A percentile compares a stretch with the other conserved stretches of the same genome.
These are phyloP conservation scores for Besnoitia besnoiti DNA, from an alignment of 169 alveolate genomes.

Conservation along the genomic window DNA sequence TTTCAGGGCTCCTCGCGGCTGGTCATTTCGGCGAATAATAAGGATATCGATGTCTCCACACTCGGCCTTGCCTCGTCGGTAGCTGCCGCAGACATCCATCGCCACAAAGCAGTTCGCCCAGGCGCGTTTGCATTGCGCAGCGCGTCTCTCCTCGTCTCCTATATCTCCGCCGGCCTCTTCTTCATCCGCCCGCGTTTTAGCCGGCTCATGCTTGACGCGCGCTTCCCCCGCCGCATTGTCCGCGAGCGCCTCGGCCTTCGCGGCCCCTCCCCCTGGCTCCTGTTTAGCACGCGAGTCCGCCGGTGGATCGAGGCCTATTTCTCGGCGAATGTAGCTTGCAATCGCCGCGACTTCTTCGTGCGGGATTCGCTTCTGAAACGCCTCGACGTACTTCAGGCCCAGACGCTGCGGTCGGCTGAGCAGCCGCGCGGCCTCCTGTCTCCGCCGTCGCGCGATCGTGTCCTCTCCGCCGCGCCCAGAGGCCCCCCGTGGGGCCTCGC, in stretches of 20 bases:
- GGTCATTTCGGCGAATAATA: slow-evolving; percentile 77
- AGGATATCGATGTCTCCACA: slow-evolving; percentile 90
- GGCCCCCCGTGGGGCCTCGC: no score
- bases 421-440: slow-evolving; percentile 65
- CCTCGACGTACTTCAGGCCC: slow-evolving; percentile 83
- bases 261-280: neutral
- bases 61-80: slow-evolving; percentile 84
- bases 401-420: slow-evolving; percentile 75
- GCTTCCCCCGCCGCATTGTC: neutral
- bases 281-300: slow-evolving; percentile 29
- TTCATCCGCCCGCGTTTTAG: slow-evolving; percentile 9
- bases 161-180: neutral
- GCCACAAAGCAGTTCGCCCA: slow-evolving; percentile 40
- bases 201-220: neutral
- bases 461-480: neutral
- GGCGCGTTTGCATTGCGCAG: neutral
- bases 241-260: neutral
- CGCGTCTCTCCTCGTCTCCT: neutral
- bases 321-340: neutral
- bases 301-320: neutral
- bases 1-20: slow-evolving; percentile 72
- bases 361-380: slow-evolving; percentile 80
- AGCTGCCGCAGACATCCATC: slow-evolving; percentile 83
- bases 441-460: neutral
- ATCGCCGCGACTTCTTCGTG: slow-evolving; percentile 82